Evolutionary conservation across 176 grass and related monocot genomes (phyloP), one percentile per base, ranked within the genome.

Genomic region (Musa troglodytarum): DNA sequence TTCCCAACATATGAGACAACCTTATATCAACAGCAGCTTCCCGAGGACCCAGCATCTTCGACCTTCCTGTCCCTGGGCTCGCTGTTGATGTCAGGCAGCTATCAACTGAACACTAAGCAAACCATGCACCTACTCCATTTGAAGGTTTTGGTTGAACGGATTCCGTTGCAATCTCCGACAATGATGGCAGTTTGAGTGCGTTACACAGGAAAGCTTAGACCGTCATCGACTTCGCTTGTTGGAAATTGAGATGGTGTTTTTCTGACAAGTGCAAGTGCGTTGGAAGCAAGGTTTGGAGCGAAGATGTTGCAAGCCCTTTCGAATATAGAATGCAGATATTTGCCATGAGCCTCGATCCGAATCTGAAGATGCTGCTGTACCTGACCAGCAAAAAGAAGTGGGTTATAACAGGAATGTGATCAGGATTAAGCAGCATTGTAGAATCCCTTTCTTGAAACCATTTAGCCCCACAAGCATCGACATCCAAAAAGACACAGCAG

Each of bases 51-150:
- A 20, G 58, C 58, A 62, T 13, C 13, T 62, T 62, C 17, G 16
- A n/a, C 2, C 19, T 62, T 63, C 79, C 26, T 65, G 69, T 22
- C 73, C 79, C 26, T 65, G 69, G 11, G 58, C 65, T 81, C 16
- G 59, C 34, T 81, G 81, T 63, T 59, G 81, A 83, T 16, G 74
- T 83, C 74, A 83, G 65, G 59, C 81, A 83, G 63, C 67, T 83
- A 72, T 83, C 74, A 15, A 78, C 57, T 15, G 81, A 83, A 51
- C 81, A 83, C 53, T 83, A 75, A 62, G 72, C 81, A 65, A 83
- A 72, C 68, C 29, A 19, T 53, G 65, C 21, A 21, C 63, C 63
- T 54, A 34, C 34, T 78, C 81, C 53, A 50, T 17, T 14, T 28
- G 78, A 72, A 25, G 69, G 55, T 83, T 69, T 17, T 71, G 34